A percentile compares a stretch with the other conserved stretches of the same genome.
Conservation (phyloP, 257 asterid species). For the Ilex asprella region DNA sequence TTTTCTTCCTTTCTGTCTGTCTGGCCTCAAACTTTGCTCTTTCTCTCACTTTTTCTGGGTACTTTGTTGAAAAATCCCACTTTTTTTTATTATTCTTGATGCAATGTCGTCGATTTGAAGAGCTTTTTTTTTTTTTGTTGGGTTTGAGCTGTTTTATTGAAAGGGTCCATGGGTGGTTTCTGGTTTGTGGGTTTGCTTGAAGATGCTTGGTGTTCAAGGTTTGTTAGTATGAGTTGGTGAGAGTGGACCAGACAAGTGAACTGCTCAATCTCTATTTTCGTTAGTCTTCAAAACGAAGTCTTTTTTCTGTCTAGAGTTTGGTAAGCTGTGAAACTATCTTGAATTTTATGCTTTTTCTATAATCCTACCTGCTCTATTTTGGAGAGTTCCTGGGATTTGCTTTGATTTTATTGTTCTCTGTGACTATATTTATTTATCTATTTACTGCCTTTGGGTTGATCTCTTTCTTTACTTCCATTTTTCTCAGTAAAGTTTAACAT, state of each 20-base stretch:
- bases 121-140: neutral
- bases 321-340: constrained; percentile 22
- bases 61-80: neutral
- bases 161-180: neutral
- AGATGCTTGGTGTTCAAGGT: constrained; percentile 15
- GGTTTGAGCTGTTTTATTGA: neutral
- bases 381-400: too few relatives aligned
- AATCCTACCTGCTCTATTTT: neutral
- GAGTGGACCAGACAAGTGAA: constrained; percentile 24
- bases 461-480: too few relatives aligned
- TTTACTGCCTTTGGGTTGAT: too few relatives aligned
- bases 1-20: neutral
- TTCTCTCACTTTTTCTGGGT: neutral
- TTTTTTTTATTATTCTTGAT: neutral
- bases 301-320: constrained; percentile 20
- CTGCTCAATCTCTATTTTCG: constrained; percentile 21
- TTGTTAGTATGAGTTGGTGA: constrained; percentile 22
- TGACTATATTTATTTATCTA: too few relatives aligned
- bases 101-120: constrained; percentile 8
- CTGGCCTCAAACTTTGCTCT: neutral
- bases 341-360: constrained; percentile 8
- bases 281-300: constrained; percentile 28
- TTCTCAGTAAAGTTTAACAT: too few relatives aligned
- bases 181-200: neutral
- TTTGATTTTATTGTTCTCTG: too few relatives aligned